Conservation (phyloP, 2,329 filamentous ascomycete species). For the Fusarium verticillioides region DNA sequence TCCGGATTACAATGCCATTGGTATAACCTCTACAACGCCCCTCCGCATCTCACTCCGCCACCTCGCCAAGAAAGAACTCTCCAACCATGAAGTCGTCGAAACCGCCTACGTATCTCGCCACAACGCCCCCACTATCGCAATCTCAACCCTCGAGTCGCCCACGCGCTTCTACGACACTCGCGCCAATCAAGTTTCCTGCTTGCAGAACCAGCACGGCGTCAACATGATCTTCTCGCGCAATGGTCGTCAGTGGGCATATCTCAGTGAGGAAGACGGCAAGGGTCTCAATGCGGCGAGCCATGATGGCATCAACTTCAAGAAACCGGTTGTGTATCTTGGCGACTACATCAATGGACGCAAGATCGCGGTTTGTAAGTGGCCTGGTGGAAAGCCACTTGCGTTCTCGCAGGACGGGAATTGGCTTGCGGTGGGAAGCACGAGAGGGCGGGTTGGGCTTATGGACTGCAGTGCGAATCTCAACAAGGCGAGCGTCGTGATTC, state of each 20-base stretch:
- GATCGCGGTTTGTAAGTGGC: constrained; percentile 35
- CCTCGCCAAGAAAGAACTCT: constrained; percentile 42
- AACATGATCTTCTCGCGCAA: constrained; percentile 38
- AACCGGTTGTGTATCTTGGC: constrained; percentile 37
- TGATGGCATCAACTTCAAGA: constrained; percentile 38
- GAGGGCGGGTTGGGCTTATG: constrained; percentile 41
- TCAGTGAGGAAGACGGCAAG: constrained; percentile 40
- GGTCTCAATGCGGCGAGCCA: constrained; percentile 35
- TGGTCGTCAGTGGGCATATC: constrained; percentile 41
- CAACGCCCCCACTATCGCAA: constrained; percentile 33
- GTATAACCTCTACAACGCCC: constrained; percentile 41
- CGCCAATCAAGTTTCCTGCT: constrained; percentile 33
- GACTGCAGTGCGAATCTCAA: constrained; percentile 28
- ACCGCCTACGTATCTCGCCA: constrained; percentile 37
- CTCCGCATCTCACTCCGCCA: constrained; percentile 41
- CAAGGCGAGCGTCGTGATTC: constrained; percentile 28
- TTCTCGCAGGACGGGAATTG: constrained; percentile 41
- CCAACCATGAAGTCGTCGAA: constrained; percentile 41
- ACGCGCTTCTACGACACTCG: constrained; percentile 42
- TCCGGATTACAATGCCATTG: constrained; percentile 44
- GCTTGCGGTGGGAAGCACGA: constrained; percentile 38
- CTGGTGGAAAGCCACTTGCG: constrained; percentile 37
- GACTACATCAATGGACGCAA: constrained; percentile 41
- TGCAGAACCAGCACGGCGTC: constrained; percentile 42
- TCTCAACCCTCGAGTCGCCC: constrained; percentile 40